Base-by-base conservation (phyloP, 176 grass and related monocot genomes). In the Secale cereale region DNA sequence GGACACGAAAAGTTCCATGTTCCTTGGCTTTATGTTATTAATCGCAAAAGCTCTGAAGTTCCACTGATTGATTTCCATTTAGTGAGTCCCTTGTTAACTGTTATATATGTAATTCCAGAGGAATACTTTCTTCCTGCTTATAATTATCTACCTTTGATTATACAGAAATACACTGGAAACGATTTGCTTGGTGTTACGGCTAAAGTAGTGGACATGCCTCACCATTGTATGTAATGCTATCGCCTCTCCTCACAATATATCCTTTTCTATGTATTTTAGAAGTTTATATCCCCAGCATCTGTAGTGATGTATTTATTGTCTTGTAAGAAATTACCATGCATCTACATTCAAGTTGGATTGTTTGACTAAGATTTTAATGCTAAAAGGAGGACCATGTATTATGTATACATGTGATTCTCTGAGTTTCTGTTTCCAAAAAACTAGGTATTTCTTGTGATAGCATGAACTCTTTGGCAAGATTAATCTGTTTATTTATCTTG, bases 11-110 rank as follows among this genome's bases (percentile, higher is more conserved):
- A 96, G 74, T 94, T 99, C 85, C 91, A 96, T 80, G 45, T 96
- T 80, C 97, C 97, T n/a, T 99, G 97, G 97, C 93, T 99, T 82
- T 99, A 94, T 83, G 90, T 99, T 68, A 92, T 99, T 88, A 99
- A 99, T 82, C 94, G 97, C 54, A 99, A 96, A 85, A 92, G 88
- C 70, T 88, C 97, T 79, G 91, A 96, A 91, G 91, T 99, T 81
- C 97, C 97, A 64, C 57, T 96, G 88, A 92, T 99, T 52, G 91
- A 99, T 91, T 99, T 99, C 77, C 91, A 98, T 92, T 87, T 99
- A 78, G 93, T 99, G 88, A 96, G 91, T 33, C 54, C 32, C 19
- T 81, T 78, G 20, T 12, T 31, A 68, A 82, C 28, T 65, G 14
- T 68, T 70, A 50, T 68, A 1, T 65, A 79, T 72, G 59, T 82